Evolutionary conservation across 257 asterid species (phyloP).

Genomic region (Penstemon davidsonii): DNA sequence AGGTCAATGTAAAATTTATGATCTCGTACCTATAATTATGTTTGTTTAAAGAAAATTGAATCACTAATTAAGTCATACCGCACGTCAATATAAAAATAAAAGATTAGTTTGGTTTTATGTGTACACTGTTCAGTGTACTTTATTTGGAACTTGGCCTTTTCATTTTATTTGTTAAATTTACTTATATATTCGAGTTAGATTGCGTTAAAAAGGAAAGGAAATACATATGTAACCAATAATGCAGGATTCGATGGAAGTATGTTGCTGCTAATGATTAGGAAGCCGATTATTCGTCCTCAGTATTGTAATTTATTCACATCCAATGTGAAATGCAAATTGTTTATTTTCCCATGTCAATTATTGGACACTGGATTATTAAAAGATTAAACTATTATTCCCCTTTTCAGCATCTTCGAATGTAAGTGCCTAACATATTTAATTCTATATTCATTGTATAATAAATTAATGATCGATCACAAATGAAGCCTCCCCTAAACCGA

Average conservation of each 20-base stretch:
- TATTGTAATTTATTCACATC: slow-evolving; percentile 2
- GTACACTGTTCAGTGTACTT: too few species aligned
- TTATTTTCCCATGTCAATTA: not conserved
- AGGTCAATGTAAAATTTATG: too few species aligned
- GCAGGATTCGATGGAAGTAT: slow-evolving; percentile 31
- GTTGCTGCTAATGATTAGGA: slow-evolving; percentile 52
- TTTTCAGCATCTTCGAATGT: not conserved
- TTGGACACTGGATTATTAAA: not conserved
- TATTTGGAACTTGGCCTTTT: too few species aligned
- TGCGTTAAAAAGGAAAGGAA: slow-evolving; percentile 29
- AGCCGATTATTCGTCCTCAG: slow-evolving; percentile 34
- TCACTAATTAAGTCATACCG: too few species aligned
- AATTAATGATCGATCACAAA: not conserved
- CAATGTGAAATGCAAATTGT: slow-evolving; percentile 2
- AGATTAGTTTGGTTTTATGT: too few species aligned
- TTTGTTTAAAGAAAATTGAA: too few species aligned
- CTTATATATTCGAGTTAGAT: slow-evolving; percentile 25
- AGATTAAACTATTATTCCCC: not conserved
- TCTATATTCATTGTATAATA: not conserved
- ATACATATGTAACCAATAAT: slow-evolving; percentile 5
- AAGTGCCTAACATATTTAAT: not conserved
- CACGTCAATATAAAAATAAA: too few species aligned
- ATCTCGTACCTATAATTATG: too few species aligned
- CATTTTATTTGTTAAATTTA: not conserved
- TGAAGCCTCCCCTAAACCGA: not conserved